These are phyloP conservation scores for Iris macrosiphon DNA, from an alignment of 106 monocot species.

Conservation along the genomic window DNA sequence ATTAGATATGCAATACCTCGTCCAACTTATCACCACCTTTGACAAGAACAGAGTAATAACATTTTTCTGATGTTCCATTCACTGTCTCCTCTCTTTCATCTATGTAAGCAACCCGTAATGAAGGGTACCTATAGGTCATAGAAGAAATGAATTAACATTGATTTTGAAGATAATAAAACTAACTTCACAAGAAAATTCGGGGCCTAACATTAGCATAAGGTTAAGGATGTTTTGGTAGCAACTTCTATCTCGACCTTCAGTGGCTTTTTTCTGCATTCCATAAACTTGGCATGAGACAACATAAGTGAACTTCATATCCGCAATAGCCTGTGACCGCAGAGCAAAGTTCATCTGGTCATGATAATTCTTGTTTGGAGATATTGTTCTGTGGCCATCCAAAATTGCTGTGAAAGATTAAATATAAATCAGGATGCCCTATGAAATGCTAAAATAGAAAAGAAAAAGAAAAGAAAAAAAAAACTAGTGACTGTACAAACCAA, in stretches of 20 bases:
- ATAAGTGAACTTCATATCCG: conserved; percentile 93
- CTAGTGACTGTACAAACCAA: too few species aligned
- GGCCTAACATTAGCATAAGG: conserved; percentile 61
- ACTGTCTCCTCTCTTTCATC: conserved; percentile 84
- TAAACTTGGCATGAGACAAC: conserved; percentile 95
- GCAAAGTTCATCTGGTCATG: conserved; percentile 17
- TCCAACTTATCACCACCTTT: conserved; percentile 91
- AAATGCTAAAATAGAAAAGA: background rate
- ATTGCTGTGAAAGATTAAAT: conserved; percentile 29
- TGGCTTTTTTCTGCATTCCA: conserved; percentile 79
- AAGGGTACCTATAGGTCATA: conserved; percentile 41
- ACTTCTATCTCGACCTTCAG: conserved; percentile 37
- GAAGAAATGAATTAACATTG: background rate
- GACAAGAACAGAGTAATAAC: conserved; percentile 94
- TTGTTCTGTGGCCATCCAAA: conserved; percentile 29
- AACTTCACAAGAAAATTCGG: background rate
- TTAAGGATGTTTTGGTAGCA: conserved; percentile 85
- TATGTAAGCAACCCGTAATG: conserved; percentile 87
- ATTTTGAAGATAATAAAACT: background rate
- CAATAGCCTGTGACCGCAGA: conserved; percentile 43
- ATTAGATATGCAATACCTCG: conserved; percentile 52
- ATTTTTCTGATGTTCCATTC: conserved; percentile 46
- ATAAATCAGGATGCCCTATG: too few species aligned
- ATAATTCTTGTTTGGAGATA: conserved; percentile 24
- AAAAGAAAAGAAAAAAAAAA: background rate